phyloP scores from a whole-genome alignment of 2,329 filamentous ascomycete species.

The Verticillium isaacii region DNA sequence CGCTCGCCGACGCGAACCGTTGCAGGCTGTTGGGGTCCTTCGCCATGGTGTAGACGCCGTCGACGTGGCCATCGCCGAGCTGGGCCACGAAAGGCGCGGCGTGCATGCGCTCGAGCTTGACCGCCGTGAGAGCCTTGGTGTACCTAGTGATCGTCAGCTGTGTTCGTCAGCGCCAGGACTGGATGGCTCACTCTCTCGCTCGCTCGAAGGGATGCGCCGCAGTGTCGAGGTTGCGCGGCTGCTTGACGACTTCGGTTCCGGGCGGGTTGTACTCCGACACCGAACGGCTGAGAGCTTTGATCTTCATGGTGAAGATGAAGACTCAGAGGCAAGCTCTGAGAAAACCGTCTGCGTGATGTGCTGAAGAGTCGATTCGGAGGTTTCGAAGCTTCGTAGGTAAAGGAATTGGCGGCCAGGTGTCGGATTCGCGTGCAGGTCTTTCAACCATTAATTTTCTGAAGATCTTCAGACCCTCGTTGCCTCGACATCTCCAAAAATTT shows the following conservation, averaged over 20 bases:
- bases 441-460: neutral
- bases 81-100: slow-evolving; percentile 70
- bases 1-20: slow-evolving; percentile 75
- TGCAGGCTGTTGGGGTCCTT: slow-evolving; percentile 74
- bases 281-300: slow-evolving; percentile 64
- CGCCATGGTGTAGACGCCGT: slow-evolving; percentile 75
- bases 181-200: slow-evolving; percentile 77
- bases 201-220: slow-evolving; percentile 87
- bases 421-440: neutral
- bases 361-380: neutral
- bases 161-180: too few relatives aligned
- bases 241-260: slow-evolving; percentile 60
- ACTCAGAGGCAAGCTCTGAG: neutral
- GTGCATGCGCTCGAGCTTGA: slow-evolving; percentile 92
- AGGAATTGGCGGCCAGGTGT: neutral
- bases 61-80: slow-evolving; percentile 85
- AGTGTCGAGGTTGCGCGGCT: slow-evolving; percentile 72
- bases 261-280: slow-evolving; percentile 60
- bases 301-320: slow-evolving; percentile 38
- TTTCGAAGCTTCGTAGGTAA: neutral
- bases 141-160: slow-evolving; percentile 21
- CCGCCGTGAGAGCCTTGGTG: slow-evolving; percentile 61
- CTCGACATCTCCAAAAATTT: slow-evolving; percentile 11
- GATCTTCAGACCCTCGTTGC: neutral
- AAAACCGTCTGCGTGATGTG: neutral